Conservation (phyloP, 2,329 filamentous ascomycete species). For the Botrytis elliptica region DNA sequence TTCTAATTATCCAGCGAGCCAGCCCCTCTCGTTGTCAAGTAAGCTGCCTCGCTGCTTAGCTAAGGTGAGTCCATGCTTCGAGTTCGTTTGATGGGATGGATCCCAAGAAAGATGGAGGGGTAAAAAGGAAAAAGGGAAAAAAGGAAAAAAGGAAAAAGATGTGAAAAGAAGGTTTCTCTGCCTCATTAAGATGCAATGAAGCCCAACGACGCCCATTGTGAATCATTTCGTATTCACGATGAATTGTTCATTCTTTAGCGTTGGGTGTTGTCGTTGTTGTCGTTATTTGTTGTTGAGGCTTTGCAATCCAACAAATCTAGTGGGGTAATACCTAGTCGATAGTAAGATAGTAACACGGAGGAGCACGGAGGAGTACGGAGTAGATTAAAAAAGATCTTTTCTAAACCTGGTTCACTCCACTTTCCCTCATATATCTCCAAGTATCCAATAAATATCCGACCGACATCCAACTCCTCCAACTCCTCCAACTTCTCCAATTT, state of each 20-base stretch:
- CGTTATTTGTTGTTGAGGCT: conserved; percentile 3
- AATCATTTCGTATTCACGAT: background rate
- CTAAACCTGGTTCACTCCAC: background rate
- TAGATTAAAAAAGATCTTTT: background rate
- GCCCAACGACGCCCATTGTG: background rate
- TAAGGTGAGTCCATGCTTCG: background rate
- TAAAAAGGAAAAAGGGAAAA: background rate
- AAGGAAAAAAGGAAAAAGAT: no score
- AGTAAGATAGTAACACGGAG: background rate
- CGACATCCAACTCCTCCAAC: background rate
- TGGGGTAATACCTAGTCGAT: background rate
- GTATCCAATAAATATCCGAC: background rate
- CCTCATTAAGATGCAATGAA: conserved; percentile 2
- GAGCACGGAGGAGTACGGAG: background rate
- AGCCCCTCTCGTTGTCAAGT: background rate
- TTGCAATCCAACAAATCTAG: conserved; percentile 5
- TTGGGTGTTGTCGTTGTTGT: conserved; percentile 4
- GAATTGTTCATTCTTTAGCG: conserved; percentile 9
- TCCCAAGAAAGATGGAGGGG: background rate
- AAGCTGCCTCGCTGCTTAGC: background rate
- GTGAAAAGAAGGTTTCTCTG: background rate
- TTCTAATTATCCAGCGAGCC: background rate
- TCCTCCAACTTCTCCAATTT: background rate
- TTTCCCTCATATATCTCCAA: background rate
- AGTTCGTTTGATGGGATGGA: background rate